These are phyloP conservation scores for Trichoderma gamsii DNA, from an alignment of 495 filamentous ascomycete species.

Conservation along the genomic window DNA sequence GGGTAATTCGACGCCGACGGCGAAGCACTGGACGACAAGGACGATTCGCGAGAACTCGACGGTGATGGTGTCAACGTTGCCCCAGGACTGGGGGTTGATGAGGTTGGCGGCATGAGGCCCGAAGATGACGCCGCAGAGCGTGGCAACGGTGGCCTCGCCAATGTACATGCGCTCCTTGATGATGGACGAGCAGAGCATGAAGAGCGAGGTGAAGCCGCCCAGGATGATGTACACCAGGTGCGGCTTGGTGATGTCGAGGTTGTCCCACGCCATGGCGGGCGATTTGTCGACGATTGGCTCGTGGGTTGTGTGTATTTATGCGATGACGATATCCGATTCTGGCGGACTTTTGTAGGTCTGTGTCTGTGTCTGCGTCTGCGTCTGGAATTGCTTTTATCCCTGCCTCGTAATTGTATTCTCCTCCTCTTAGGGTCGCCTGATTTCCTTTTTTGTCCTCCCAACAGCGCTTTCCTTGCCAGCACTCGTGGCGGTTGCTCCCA, in stretches of 20 bases:
- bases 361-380: not conserved
- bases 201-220: conserved; percentile 93
- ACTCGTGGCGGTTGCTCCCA: not conserved
- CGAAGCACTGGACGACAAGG: conserved; percentile 98
- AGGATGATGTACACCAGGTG: conserved; percentile 98
- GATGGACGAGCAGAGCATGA: conserved; percentile 96
- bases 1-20: conserved; percentile 96
- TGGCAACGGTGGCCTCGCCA: conserved; percentile 95
- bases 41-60: conserved; percentile 97
- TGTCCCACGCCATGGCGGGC: conserved; percentile 79
- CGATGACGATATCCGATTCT: not conserved
- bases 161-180: conserved; percentile 99
- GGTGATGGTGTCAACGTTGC: conserved; percentile 90
- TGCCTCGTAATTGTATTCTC: not conserved
- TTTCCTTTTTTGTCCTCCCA: not conserved
- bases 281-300: not conserved
- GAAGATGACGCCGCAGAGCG: conserved; percentile 93
- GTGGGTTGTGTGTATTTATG: not conserved
- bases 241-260: conserved; percentile 85
- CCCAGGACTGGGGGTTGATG: conserved; percentile 81
- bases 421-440: not conserved
- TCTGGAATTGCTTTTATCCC: not conserved
- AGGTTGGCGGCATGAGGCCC: conserved; percentile 90
- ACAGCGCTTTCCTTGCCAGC: not conserved
- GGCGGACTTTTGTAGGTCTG: not conserved